Conservation (phyloP, 495 filamentous ascomycete species). For the Penicillium robsamsonii region DNA sequence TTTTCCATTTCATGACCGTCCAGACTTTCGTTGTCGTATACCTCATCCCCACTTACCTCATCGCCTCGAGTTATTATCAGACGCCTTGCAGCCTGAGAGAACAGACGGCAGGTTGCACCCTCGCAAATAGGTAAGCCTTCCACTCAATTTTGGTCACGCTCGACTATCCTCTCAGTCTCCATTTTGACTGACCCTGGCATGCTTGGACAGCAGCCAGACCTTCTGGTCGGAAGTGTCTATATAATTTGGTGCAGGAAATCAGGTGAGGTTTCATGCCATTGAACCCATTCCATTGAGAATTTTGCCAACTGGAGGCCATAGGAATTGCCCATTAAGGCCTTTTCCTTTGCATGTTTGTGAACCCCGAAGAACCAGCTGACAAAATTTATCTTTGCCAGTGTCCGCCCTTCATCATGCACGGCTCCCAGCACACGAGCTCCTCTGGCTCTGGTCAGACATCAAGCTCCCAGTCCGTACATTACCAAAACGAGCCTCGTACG, state of each 20-base stretch:
- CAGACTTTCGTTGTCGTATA: constrained; percentile 2
- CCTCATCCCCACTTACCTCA: not conserved
- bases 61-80: not conserved
- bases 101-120: not conserved
- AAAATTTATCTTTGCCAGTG: not conserved
- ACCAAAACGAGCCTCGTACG: constrained; percentile 26
- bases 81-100: constrained; percentile 1
- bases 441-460: constrained; percentile 31
- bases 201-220: not conserved
- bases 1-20: not conserved
- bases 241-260: constrained; percentile 5
- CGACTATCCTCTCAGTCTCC: not conserved
- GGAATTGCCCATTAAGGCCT: not conserved
- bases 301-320: not conserved
- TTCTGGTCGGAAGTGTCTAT: constrained; percentile 2
- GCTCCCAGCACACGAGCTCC: constrained; percentile 29
- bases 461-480: constrained; percentile 23
- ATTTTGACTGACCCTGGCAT: not conserved
- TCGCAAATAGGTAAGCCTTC: not conserved
- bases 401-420: constrained; percentile 31
- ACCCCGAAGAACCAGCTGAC: not conserved
- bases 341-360: not conserved
- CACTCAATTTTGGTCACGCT: not conserved
- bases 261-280: constrained; percentile 3
- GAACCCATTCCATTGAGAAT: not conserved